Conservation (phyloP, 2,329 filamentous ascomycete species). For the Torrubiella hemipterigena region DNA sequence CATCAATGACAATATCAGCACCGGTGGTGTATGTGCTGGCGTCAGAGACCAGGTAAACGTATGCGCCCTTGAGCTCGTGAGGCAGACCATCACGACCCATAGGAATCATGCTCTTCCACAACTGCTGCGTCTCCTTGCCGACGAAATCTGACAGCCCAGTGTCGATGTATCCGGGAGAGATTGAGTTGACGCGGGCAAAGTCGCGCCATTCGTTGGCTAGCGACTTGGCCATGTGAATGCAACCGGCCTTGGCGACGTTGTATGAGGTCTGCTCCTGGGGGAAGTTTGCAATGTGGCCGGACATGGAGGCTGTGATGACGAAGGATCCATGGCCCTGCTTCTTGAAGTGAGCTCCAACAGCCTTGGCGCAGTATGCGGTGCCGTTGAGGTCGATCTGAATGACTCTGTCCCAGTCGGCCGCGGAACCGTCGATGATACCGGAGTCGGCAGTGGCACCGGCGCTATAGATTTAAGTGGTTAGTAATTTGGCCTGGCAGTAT, state of each 20-base stretch:
- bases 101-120: conserved; percentile 65
- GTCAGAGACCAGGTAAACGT: conserved; percentile 64
- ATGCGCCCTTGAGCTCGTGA: conserved; percentile 67
- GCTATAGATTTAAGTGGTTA: conserved; percentile 19
- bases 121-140: conserved; percentile 52
- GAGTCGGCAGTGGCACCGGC: conserved; percentile 58
- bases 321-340: conserved; percentile 51
- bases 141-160: conserved; percentile 58
- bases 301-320: conserved; percentile 60
- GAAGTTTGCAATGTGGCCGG: conserved; percentile 57
- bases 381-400: conserved; percentile 53
- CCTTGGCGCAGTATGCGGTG: conserved; percentile 55
- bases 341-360: conserved; percentile 52
- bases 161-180: conserved; percentile 57
- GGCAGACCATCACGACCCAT: conserved; percentile 57
- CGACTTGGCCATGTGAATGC: conserved; percentile 31
- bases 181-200: conserved; percentile 53
- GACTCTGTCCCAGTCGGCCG: conserved; percentile 55
- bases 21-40: conserved; percentile 67
- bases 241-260: conserved; percentile 51
- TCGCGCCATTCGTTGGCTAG: conserved; percentile 56
- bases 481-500: too few species aligned
- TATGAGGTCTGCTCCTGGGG: conserved; percentile 58
- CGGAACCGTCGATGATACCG: conserved; percentile 55
- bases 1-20: conserved; percentile 59